Evolutionary conservation across 371 early-diverging fungal genomes (phyloP), one percentile per base, ranked within the genome.

Genomic region (Mortierella sp.): DNA sequence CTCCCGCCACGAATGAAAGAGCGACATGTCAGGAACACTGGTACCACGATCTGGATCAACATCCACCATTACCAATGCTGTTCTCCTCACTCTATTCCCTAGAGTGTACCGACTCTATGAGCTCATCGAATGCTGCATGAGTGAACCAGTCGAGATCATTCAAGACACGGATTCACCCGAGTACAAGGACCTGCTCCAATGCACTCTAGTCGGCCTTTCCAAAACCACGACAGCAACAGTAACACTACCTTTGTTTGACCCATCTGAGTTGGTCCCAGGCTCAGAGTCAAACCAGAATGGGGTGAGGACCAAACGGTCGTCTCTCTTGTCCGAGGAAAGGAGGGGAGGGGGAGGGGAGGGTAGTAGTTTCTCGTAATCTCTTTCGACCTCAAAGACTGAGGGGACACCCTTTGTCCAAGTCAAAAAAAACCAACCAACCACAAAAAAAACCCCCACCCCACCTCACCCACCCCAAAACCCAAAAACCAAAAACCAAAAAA

Each of bases 21-120:
- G 9, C 9, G 37, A 37, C 5, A 37, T 37, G 37, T 37, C 37
- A 9, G 37, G 37, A 37, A 9, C 37, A 37, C 9, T 37, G 37
- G 37, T 37, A 5, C 5, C 37, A 37, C 37, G 9, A 37, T 37
- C 37, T 37, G 37, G 37, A 37, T 37, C 37, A 37, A 3, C 3
- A 37, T 57, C 57, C 18, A n/a, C 53, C 47, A 68, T 76, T 53
- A 53, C 67, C 46, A 79, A 79, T 60, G 73, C 67, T 1, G 64
- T 73, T 51, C 55, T 79, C 7, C 47, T 65, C 14, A 62, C 70
- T n/a, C 26, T 73, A 25, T 72, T 70, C n/a, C 63, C 70, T 1
- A 29, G 18, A 7, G 25, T 79, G 4, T 62, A 46, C 14, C 62
- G 60, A 51, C 53, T 79, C 16, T 47, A 52, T 3, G 70, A 69